A percentile compares a stretch with the other conserved stretches of the same genome.
Conservation (phyloP, 2,329 filamentous ascomycete species). For the Arthrinium phaeospermum region DNA sequence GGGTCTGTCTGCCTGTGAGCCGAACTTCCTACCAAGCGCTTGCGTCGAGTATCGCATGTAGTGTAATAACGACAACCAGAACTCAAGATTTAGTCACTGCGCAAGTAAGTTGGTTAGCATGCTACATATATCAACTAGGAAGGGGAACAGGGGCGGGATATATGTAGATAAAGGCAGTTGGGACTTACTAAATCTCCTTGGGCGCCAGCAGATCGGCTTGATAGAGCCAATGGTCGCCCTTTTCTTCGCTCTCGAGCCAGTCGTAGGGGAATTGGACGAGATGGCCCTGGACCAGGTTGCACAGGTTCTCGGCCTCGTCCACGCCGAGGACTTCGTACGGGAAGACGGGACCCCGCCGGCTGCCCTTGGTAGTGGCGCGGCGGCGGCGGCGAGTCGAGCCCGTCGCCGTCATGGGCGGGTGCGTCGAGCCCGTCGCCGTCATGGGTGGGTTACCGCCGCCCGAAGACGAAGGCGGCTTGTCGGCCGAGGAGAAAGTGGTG, state of each 20-base stretch:
- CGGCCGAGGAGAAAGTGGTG: conserved; percentile 61
- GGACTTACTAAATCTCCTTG: conserved; percentile 90
- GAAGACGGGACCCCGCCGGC: conserved; percentile 65
- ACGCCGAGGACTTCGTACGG: conserved; percentile 78
- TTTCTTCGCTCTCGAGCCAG: conserved; percentile 91
- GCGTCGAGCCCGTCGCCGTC: conserved; percentile 55
- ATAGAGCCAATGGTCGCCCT: conserved; percentile 94
- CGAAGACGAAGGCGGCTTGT: conserved; percentile 49
- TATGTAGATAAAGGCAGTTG: neutral
- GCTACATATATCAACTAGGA: neutral
- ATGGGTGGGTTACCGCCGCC: conserved; percentile 34
- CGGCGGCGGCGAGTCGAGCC: conserved; percentile 66
- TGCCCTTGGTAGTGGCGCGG: conserved; percentile 73
- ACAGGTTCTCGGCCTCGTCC: conserved; percentile 79
- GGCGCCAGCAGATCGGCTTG: conserved; percentile 95
- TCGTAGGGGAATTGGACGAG: conserved; percentile 94
- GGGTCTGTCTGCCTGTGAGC: neutral
- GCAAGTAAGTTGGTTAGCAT: neutral
- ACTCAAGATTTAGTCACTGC: neutral
- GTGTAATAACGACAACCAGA: too few relatives aligned
- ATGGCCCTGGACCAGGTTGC: conserved; percentile 84
- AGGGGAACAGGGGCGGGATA: neutral
- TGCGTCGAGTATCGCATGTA: neutral
- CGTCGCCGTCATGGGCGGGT: conserved; percentile 37
- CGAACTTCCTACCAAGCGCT: neutral